phyloP scores from a whole-genome alignment of 352 stramenopile genomes.

The Pythium dissimile region DNA sequence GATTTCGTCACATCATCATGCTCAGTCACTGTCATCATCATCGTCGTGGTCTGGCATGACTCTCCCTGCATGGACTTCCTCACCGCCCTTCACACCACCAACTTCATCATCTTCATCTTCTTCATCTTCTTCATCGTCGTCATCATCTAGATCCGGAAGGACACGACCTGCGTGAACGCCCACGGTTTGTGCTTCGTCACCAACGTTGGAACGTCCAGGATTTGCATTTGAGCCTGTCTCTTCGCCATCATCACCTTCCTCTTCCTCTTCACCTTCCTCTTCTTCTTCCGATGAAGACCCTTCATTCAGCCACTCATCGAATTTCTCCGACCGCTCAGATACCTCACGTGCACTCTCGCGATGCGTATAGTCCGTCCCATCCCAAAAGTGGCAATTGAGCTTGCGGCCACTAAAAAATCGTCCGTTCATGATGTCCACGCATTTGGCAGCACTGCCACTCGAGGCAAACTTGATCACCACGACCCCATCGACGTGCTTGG shows the following conservation, averaged over 20 bases:
- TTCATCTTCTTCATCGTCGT: constrained; percentile 34
- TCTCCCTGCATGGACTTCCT: neutral
- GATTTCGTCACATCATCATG: neutral
- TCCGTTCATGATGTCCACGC: constrained; percentile 87
- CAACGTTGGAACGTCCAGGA: neutral
- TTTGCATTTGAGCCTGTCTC: constrained; percentile 24
- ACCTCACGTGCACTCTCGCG: constrained; percentile 72
- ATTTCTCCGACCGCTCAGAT: constrained; percentile 89
- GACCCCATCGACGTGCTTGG: constrained; percentile 89
- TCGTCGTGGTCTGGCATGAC: constrained; percentile 7
- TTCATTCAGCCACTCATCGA: constrained; percentile 93
- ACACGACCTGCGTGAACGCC: constrained; percentile 50
- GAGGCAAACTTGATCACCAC: constrained; percentile 94
- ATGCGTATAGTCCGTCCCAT: constrained; percentile 94
- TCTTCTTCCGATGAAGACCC: constrained; percentile 55
- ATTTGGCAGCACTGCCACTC: constrained; percentile 79
- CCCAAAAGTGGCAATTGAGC: constrained; percentile 92
- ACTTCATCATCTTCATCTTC: constrained; percentile 9
- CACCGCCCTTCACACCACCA: too few relatives aligned
- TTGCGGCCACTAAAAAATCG: constrained; percentile 86
- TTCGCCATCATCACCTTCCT: constrained; percentile 20
- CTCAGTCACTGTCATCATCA: constrained; percentile 9
- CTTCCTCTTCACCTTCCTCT: constrained; percentile 36
- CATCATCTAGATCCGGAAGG: constrained; percentile 46
- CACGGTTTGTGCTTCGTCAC: neutral